Base-by-base conservation (phyloP, 2,329 filamentous ascomycete genomes). In the Lachnellula hyalina region DNA sequence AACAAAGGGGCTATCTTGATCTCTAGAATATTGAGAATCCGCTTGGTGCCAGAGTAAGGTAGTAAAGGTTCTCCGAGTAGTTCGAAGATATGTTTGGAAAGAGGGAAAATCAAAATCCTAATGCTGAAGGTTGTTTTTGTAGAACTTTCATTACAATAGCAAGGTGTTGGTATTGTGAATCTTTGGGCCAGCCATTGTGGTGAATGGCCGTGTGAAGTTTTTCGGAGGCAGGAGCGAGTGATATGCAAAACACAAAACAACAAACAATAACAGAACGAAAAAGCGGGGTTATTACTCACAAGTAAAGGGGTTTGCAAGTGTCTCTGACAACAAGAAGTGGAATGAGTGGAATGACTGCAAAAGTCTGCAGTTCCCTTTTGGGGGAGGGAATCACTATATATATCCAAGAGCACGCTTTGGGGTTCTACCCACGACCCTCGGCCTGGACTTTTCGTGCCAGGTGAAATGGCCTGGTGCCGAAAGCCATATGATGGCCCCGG, bases 401-500 rank as follows among this genome's bases (percentile, higher is more conserved):
- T 62, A 63, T 55, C 44, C 45, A 28, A 40, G 40, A 45, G 49
- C 50, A 52, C 48, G 46, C 49, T 49, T 47, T 41, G n/a, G 19
- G 36, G 7, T 40, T 40, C 36, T 40, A 40, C 17, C 36, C 36
- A 40, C 41, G 15, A 34, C 36, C 34, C 48, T 17, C 48, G 49
- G 32, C 41, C 21, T 42, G 23, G 51, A 52, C 52, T 38, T 51
- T 60, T 55, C 41, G 19, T 44, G 52, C 56, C 45, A 51, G 54
- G 55, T 54, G 57, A 51, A 52, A 40, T 41, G 56, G 51, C 54
- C 56, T 61, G 57, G 53, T 55, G 47, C 44, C 28, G 46, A 53
- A 28, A 28, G 25, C 6, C 25, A 44, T 50, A 60, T 56, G 62
- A 56, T 57, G 60, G 58, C 49, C 57, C 57, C 55, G 60, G 56